A percentile compares a stretch with the other conserved stretches of the same genome.
phyloP scores from a whole-genome alignment of 257 asterid species.

The Pogostemon cablin region DNA sequence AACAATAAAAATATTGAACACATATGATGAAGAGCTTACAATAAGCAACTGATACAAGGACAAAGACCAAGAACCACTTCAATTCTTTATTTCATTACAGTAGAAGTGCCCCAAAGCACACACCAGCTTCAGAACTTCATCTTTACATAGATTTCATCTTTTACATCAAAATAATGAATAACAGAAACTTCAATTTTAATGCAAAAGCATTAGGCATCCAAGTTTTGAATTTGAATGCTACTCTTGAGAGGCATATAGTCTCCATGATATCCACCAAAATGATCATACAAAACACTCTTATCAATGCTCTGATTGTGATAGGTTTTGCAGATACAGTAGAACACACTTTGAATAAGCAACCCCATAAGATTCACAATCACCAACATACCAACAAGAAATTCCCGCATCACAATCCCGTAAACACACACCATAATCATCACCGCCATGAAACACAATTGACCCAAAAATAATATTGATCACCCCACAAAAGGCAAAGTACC shows the following conservation, averaged over 20 bases:
- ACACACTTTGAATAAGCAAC: conserved; percentile 85
- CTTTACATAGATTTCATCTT: conserved; percentile 26
- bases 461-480: conserved; percentile 61
- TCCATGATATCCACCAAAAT: conserved; percentile 95
- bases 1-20: not conserved
- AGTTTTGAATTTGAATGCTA: conserved; percentile 86
- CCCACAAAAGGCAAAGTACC: conserved; percentile 57
- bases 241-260: conserved; percentile 95
- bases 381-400: conserved; percentile 78
- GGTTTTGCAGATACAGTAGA: conserved; percentile 91
- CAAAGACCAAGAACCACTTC: not conserved
- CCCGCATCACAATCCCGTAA: conserved; percentile 70
- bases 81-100: no score
- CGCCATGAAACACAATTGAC: conserved; percentile 75
- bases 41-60: conserved; percentile 11
- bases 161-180: conserved; percentile 26
- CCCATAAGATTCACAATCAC: conserved; percentile 91
- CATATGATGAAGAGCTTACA: not conserved
- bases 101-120: conserved; percentile 25
- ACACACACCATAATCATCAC: conserved; percentile 59
- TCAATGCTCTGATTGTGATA: conserved; percentile 85
- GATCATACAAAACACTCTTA: conserved; percentile 79
- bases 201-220: conserved; percentile 57
- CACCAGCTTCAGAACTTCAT: conserved; percentile 7
- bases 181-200: conserved; percentile 19